These are phyloP conservation scores for Leersia perrieri DNA, from an alignment of 176 grass and related monocot genomes.

Conservation along the genomic window DNA sequence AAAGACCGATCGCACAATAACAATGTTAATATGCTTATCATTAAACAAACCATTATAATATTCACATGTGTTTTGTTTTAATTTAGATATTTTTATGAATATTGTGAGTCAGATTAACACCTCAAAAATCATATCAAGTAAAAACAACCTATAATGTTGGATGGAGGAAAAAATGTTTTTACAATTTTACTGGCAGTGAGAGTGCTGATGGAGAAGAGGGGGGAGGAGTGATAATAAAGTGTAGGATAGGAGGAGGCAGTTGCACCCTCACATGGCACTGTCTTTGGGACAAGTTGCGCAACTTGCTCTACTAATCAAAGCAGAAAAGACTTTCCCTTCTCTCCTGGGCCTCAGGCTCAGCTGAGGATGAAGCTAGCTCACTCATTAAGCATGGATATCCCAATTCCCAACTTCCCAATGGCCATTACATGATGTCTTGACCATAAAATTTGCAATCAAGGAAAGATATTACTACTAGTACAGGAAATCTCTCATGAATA, in stretches of 20 bases:
- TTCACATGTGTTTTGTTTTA: too few species aligned
- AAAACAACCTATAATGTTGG: too few species aligned
- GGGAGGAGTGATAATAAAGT: background rate
- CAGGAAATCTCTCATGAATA: background rate
- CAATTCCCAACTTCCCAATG: background rate
- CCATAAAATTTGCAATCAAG: background rate
- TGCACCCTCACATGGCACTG: slow-evolving; percentile 44
- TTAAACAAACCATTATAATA: too few species aligned
- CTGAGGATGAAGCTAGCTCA: background rate
- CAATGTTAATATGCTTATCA: too few species aligned
- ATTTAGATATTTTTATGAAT: too few species aligned
- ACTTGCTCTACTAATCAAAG: slow-evolving; percentile 31
- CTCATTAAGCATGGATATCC: too few species aligned
- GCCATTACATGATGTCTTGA: background rate
- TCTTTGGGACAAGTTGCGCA: slow-evolving; percentile 9
- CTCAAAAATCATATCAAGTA: too few species aligned
- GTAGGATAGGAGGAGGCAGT: background rate
- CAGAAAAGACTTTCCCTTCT: slow-evolving; percentile 13
- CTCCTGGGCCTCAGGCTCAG: background rate
- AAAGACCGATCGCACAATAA: too few species aligned
- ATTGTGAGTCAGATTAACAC: too few species aligned
- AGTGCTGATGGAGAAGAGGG: background rate
- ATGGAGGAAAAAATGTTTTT: too few species aligned
- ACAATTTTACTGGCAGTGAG: background rate
- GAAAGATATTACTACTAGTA: background rate